phyloP scores from a whole-genome alignment of 148 eudicot species.

The Rhododendron molle region DNA sequence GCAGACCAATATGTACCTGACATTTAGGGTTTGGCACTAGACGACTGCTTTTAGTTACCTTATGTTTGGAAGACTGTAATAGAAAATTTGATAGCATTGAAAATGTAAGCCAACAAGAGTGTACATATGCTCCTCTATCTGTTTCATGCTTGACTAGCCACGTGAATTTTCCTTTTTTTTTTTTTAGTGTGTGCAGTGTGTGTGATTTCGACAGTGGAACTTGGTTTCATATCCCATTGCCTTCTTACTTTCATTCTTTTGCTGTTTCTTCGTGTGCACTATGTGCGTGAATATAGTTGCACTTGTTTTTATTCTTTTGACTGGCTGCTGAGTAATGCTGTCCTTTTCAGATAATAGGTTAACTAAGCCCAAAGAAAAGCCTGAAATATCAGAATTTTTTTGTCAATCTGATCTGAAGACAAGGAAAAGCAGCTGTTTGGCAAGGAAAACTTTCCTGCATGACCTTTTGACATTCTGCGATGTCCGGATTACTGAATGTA shows the following conservation, averaged over 20 bases:
- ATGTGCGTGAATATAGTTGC: not conserved
- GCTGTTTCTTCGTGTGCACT: not conserved
- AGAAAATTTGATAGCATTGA: not conserved
- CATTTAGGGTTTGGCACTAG: not conserved
- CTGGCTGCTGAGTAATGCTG: constrained; percentile 7
- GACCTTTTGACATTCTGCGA: constrained; percentile 46
- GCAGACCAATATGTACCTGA: not conserved
- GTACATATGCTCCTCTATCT: not conserved
- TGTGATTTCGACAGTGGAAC: not conserved
- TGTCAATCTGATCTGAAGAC: constrained; percentile 19
- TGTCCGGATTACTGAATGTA: constrained; percentile 68
- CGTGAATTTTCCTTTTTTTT: not conserved
- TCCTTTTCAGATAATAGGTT: constrained; percentile 15
- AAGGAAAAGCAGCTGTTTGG: constrained; percentile 22
- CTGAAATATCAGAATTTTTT: constrained; percentile 11
- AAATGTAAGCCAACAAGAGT: not conserved
- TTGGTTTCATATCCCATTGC: not conserved
- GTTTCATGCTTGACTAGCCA: not conserved
- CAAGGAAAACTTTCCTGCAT: constrained; percentile 37
- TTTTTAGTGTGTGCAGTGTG: not conserved
- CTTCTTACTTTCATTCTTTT: not conserved
- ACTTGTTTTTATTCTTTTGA: constrained; percentile 1
- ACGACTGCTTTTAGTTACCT: not conserved
- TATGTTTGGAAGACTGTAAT: not conserved
- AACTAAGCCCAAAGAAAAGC: constrained; percentile 10